Evolutionary conservation across 2,329 filamentous ascomycete genomes (phyloP), one percentile per base, ranked within the genome.

Genomic region (Ophiostoma sp.): DNA sequence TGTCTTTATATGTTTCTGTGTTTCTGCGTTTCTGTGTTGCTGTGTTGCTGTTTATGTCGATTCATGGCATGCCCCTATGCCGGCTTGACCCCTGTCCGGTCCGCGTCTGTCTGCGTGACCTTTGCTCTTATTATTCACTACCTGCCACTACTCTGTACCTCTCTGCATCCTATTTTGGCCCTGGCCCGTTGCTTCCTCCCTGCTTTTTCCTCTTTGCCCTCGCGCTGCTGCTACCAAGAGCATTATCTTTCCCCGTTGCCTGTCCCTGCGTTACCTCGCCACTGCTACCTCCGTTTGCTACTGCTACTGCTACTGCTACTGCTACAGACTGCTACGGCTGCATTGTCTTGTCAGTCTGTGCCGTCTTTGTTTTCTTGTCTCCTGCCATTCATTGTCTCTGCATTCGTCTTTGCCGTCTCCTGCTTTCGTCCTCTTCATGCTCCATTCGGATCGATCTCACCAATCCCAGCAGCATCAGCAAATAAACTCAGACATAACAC

Each of bases 31-130:
- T 20, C 44, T 17, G 17, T 10, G 17, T 5, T 23, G n/a, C 48
- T 52, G 27, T 17, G 3, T n/a, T 48, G 17, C 44, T 20, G 15
- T 48, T 48, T 4, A 48, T n/a, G 27, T 31, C 17, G 36, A 39
- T 39, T 39, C 17, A 11, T n/a, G 6, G 15, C 17, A 11, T 48
- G 13, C 52, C 52, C 52, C 23, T 57, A 27, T 57, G 64, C 67
- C 64, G 70, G 68, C 20, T 36, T 27, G 48, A 62, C 71, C 68
- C 70, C 68, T 68, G 68, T 67, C 71, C 71, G 71, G 65, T 23
- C 64, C 66, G 66, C 35, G n/a, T 67, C 36, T 68, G 57, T 64
- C 60, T 65, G 62, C 52, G 52, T 57, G 27, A 33, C 27, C 8
- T 54, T 54, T 17, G 23, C 27, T 57, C 11, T 57, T 57, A 8